Evolutionary conservation across 371 early-diverging fungal genomes (phyloP).

Genomic region (Mortierella sp.): DNA sequence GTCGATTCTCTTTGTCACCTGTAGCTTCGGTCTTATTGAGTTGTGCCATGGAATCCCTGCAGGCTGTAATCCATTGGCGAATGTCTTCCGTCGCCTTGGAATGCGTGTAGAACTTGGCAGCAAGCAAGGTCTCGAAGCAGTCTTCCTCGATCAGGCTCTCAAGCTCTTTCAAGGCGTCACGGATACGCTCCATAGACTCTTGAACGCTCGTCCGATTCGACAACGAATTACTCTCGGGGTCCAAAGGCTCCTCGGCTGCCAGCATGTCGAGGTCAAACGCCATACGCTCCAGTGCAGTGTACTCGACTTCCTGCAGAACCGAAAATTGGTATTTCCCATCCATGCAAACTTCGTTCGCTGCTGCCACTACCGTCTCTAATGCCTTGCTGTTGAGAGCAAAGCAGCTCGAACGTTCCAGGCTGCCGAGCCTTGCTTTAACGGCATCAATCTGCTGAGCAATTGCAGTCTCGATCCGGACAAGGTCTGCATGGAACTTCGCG

Average conservation of each 20-base stretch:
- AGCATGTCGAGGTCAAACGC: slow-evolving; percentile 49
- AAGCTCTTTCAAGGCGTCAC: slow-evolving; percentile 24
- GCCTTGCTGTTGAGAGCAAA: slow-evolving; percentile 50
- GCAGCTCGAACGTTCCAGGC: slow-evolving; percentile 51
- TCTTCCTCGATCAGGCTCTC: slow-evolving; percentile 43
- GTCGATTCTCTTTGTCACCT: slow-evolving; percentile 18
- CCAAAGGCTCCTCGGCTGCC: slow-evolving; percentile 7
- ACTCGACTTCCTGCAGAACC: slow-evolving; percentile 52
- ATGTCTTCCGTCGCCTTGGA: slow-evolving; percentile 53
- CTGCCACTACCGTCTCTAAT: slow-evolving; percentile 27
- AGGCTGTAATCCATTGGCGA: slow-evolving; percentile 50
- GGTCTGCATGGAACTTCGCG: slow-evolving; percentile 53
- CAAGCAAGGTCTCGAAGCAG: slow-evolving; percentile 47
- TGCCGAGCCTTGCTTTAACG: slow-evolving; percentile 47
- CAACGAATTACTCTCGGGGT: slow-evolving; percentile 7
- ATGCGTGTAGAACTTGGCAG: slow-evolving; percentile 48
- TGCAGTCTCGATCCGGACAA: slow-evolving; percentile 52
- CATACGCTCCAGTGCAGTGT: slow-evolving; percentile 35
- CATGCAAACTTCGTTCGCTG: slow-evolving; percentile 36
- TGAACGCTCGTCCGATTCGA: slow-evolving; percentile 31
- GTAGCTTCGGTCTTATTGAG: slow-evolving; percentile 12
- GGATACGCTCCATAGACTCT: slow-evolving; percentile 49
- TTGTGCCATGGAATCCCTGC: slow-evolving; percentile 43
- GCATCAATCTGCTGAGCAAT: slow-evolving; percentile 51
- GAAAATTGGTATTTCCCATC: slow-evolving; percentile 51